Base-by-base conservation (phyloP, 1,139 yeast species). In the Blastobotrys apis region DNA sequence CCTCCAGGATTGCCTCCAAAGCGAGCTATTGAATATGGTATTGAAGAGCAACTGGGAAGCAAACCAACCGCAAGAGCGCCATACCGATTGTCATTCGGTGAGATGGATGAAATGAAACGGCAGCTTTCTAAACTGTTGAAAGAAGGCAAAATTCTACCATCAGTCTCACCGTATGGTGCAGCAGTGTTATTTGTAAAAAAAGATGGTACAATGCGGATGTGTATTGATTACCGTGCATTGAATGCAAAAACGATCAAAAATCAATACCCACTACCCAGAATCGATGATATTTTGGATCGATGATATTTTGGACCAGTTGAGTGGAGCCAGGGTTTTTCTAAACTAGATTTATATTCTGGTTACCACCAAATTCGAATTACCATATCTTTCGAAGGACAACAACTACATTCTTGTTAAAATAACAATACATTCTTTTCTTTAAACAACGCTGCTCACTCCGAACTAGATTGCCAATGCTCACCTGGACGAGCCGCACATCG, bases 151-250 rank as follows among this genome's bases (percentile, higher is more conserved):
- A 49, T 55, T 15, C 29, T 13, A 3, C 50, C 51, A 2, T 55
- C 56, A 12, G 44, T 40, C 22, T 43, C 55, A 8, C 55, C 55
- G 2, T 46, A 41, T n/a, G 43, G 51, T 13, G 53, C 59, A 3
- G 58, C 59, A 1, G 50, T 56, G 8, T 43, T 54, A 5, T 39
- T 56, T 22, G 56, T 55, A 5, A 51, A 50, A 29, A 49, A 52
- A 25, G 63, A 58, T 35, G 52, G 49, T 2, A 22, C 55, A 5
- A 1, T 48, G 25, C 21, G 57, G 1, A 26, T 53, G 48, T 48
- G 55, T 21, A 35, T 51, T 4, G 57, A 53, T 33, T 53, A 43
- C 39, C 15, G 52, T n/a, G 25, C 37, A 1, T 37, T 51, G 17
- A 50, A 50, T 30, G 22, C 38, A 5, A 23, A 12, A 9, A 46